Evolutionary conservation across 805 yeast genomes (phyloP).

Genomic region (Metschnikowia koreensis): DNA sequence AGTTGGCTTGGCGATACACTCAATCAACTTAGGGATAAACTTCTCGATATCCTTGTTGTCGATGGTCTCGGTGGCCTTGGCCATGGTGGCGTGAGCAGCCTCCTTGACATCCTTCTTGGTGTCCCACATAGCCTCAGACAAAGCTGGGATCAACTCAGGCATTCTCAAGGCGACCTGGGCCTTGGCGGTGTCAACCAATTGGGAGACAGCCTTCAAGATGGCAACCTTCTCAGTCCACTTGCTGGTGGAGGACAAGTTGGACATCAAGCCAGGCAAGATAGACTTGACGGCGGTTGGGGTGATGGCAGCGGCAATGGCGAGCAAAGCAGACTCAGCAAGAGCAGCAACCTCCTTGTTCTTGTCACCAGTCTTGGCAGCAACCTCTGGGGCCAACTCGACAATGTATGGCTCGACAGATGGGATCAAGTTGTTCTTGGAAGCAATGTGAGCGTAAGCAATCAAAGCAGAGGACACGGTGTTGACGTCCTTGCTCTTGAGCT

Average conservation of each 20-base stretch:
- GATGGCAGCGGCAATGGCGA: constrained; percentile 74
- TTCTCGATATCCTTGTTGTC: constrained; percentile 99
- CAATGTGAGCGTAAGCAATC: constrained; percentile 81
- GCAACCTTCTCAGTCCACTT: constrained; percentile 99
- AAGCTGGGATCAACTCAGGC: constrained; percentile 98
- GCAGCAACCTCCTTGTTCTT: constrained; percentile 75
- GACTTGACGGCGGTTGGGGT: constrained; percentile 94
- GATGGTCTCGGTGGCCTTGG: constrained; percentile 94
- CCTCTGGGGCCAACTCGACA: constrained; percentile 69
- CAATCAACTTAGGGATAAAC: constrained; percentile 96
- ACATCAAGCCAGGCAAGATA: constrained; percentile 76
- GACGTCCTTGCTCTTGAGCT: constrained; percentile 72
- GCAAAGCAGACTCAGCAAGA: constrained; percentile 72
- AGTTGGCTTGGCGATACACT: constrained; percentile 94
- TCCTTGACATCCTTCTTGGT: constrained; percentile 97
- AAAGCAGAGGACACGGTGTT: constrained; percentile 71
- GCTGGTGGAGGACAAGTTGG: constrained; percentile 65
- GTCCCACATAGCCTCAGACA: constrained; percentile 99
- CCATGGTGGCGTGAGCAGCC: constrained; percentile 94
- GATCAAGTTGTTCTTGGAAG: constrained; percentile 70
- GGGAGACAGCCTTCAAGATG: constrained; percentile 77
- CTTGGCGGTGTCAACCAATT: constrained; percentile 91
- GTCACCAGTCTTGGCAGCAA: constrained; percentile 84
- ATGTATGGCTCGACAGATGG: constrained; percentile 96
- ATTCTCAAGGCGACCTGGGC: constrained; percentile 96